Percentiles rank a stretch among this genome's conserved stretches.
These are phyloP conservation scores for Ascochyta koolunga DNA, from an alignment of 2,329 filamentous ascomycete species.

Conservation along the genomic window DNA sequence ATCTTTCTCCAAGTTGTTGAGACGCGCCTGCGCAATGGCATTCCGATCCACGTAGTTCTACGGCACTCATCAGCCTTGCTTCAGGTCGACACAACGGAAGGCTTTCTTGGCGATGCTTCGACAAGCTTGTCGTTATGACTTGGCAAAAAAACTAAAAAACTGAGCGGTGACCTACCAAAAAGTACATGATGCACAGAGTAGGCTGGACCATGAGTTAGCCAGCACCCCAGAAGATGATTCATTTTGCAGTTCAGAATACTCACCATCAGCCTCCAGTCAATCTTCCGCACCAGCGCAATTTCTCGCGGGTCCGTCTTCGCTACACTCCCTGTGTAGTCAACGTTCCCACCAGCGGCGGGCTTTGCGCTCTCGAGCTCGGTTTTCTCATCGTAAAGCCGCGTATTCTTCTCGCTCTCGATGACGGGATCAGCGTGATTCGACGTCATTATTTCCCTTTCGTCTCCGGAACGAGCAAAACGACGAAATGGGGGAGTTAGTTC, in stretches of 20 bases:
- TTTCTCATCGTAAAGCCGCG: slow-evolving; percentile 27
- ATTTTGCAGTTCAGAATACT: background rate
- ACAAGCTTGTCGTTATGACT: background rate
- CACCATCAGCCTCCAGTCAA: slow-evolving; percentile 43
- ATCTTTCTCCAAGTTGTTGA: slow-evolving; percentile 67
- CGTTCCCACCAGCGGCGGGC: slow-evolving; percentile 19
- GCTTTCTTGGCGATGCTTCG: slow-evolving; percentile 14
- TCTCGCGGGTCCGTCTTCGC: slow-evolving; percentile 42
- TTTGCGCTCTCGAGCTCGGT: slow-evolving; percentile 23
- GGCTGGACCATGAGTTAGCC: slow-evolving; percentile 35
- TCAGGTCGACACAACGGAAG: no score
- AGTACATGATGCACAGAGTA: slow-evolving; percentile 53
- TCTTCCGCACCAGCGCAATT: slow-evolving; percentile 41
- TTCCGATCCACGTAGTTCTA: slow-evolving; percentile 60
- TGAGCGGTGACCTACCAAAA: slow-evolving; percentile 26
- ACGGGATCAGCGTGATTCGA: background rate
- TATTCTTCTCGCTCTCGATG: slow-evolving; percentile 24
- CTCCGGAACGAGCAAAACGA: background rate
- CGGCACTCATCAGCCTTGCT: background rate
- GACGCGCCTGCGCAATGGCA: slow-evolving; percentile 68
- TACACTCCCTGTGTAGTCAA: slow-evolving; percentile 39
- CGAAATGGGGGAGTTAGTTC: no score
- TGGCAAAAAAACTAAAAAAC: background rate
- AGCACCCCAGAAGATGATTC: background rate
- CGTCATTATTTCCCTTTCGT: slow-evolving; percentile 8